Evolutionary conservation across 129 eudicot genomes (phyloP), one percentile per base, ranked within the genome.

Genomic region (Solidago caesia): DNA sequence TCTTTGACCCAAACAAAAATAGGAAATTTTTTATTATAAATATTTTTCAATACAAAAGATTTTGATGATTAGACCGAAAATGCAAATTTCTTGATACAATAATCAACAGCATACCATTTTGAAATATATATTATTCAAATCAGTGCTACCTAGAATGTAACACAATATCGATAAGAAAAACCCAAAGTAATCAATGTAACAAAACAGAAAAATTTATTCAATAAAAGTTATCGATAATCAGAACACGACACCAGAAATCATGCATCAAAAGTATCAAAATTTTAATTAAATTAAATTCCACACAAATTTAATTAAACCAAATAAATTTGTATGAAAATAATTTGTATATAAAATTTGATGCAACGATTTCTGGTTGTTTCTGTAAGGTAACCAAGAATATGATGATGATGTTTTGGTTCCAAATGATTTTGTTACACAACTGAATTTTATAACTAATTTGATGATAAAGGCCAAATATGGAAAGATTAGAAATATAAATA

Each of bases 231-330:
- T 27, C 13, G 8, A 63, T 26, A 41, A 10, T 42, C 43, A 80
- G 83, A 81, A 74, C 85, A 82, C 88, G 68, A 85, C 64, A 89
- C 91, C 92, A 87, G 91, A 87, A 86, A 84, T 83, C 87, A 53
- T 85, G 82, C 88, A 87, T 65, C 78, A 63, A 25, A 77, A 69
- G 61, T 64, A 67, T 76, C 79, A 70, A 73, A 81, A 76, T 45
- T 45, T 71, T 25, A 15, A 80, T 46, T 78, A 49, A 21, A 78
- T 45, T 76, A 49, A 87, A 25, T 84, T 70, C 75, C 74, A 75
- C 53, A 79, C 56, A 81, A 81, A 77, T 65, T 39, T 51, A 33
- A 21, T 21, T 21, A 56, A 58, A 81, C 65, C 58, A 46, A 64
- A 55, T 48, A 64, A 75, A 75, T 53, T 48, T 55, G 71, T 76